Base-by-base conservation (phyloP, 2,329 filamentous ascomycete species). In the Hymenoscyphus fructigenus region DNA sequence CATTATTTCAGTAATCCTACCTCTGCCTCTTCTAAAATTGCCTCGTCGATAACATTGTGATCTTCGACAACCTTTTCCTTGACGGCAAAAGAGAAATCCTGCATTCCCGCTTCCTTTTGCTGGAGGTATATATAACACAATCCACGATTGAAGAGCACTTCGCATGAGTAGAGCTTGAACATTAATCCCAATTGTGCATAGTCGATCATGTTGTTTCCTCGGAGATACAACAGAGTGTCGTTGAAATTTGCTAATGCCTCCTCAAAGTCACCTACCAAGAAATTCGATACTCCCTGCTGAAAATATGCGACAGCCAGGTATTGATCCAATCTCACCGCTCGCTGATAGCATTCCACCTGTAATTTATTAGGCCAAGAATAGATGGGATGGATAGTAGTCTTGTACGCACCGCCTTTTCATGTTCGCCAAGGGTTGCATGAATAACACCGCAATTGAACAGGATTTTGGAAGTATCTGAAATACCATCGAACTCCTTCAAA, bases 401-500 rank as follows among this genome's bases (percentile, higher is more conserved):
- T 76, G 58, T 44, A 84, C 92, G 78, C 83, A 97, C 94, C 75
- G 95, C 95, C 82, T 92, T 93, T 77, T 94, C 91, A 79, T 99
- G 95, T 77, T 98, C 93, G 71, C 95, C 95, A 20, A 99, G 83
- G 0, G 95, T 98, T 47, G 95, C 95, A 81, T 97, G 91, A 73
- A 99, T 98, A 47, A 99, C 94, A 72, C 95, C 95, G 79, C 94
- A 96, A 76, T 99, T 99, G 83, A 99, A 99, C 67, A 97, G 83
- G 68, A 99, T 99, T 83, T 97, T 98, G 72, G 95, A 97, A 0
- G 95, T 99, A 77, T 98, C 95, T 67, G 91, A 85, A 74, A 99
- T 97, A 71, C 84, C 86, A 68, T 92, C 91, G 76, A 99, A 98
- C 67, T 91, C 87, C 72, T 84, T 86, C 68, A 98, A 81, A 32